Conservation (phyloP, 169 alveolate species). For the Cytauxzoon felis region DNA sequence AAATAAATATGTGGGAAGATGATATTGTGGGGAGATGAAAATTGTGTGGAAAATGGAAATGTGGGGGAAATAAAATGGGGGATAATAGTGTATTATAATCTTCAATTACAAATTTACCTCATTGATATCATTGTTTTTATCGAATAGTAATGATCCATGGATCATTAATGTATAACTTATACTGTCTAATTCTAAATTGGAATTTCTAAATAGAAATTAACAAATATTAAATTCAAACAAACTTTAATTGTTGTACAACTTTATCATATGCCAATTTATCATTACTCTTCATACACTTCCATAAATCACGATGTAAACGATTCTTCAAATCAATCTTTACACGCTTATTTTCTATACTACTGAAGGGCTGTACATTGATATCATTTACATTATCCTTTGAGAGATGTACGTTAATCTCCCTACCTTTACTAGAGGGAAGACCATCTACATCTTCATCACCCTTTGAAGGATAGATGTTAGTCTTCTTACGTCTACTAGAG, state of each 20-base stretch:
- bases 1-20: not conserved
- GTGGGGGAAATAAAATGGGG: too few relatives aligned
- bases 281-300: conserved; percentile 43
- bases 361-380: not conserved
- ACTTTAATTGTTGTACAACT: conserved; percentile 13
- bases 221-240: not conserved
- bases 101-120: too few relatives aligned
- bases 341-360: too few relatives aligned
- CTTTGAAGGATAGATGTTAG: too few relatives aligned
- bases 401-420: too few relatives aligned
- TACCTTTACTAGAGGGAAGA: not conserved
- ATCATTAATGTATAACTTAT: conserved; percentile 41
- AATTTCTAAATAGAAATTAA: not conserved
- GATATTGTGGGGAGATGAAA: too few relatives aligned
- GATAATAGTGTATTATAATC: too few relatives aligned
- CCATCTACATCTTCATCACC: too few relatives aligned
- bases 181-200: conserved; percentile 21
- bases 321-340: conserved; percentile 19
- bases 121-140: not conserved
- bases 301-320: conserved; percentile 17
- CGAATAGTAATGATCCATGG: conserved; percentile 37
- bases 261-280: conserved; percentile 26
- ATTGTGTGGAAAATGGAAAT: too few relatives aligned
- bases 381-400: not conserved
- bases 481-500: too few relatives aligned